Conservation (phyloP, 2,329 filamentous ascomycete genomes). For the Fusarium sp. region DNA sequence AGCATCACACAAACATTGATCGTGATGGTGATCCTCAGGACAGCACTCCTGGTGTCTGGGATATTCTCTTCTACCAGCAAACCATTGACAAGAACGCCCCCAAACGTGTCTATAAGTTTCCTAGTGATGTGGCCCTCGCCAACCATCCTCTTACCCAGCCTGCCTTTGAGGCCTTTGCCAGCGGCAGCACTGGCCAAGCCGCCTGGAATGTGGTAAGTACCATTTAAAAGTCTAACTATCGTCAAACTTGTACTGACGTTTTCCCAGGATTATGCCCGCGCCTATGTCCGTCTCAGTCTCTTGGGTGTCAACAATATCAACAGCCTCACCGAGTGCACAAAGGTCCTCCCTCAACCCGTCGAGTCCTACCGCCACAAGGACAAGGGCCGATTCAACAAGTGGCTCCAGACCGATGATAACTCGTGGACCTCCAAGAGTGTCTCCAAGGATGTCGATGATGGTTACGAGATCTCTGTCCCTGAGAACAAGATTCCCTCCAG, state of each 20-base stretch:
- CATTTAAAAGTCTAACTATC: background rate
- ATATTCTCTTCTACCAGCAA: constrained; percentile 58
- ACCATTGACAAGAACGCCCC: constrained; percentile 45
- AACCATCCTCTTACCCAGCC: constrained; percentile 46
- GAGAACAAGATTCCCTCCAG: constrained; percentile 34
- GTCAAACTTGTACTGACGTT: background rate
- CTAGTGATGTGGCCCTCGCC: constrained; percentile 52
- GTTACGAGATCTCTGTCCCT: constrained; percentile 35
- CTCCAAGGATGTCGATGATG: constrained; percentile 33
- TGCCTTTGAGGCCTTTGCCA: constrained; percentile 51
- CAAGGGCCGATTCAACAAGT: constrained; percentile 36
- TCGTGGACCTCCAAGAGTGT: constrained; percentile 40
- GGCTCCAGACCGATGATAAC: constrained; percentile 40
- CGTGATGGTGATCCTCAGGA: constrained; percentile 58
- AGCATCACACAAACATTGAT: constrained; percentile 53
- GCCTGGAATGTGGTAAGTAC: constrained; percentile 53
- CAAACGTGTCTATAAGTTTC: constrained; percentile 51
- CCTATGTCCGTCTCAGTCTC: constrained; percentile 62
- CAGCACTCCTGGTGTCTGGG: constrained; percentile 61
- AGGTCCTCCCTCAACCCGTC: constrained; percentile 53
- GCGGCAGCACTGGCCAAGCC: constrained; percentile 43
- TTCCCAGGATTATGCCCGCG: constrained; percentile 57
- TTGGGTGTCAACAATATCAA: constrained; percentile 67
- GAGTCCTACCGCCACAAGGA: constrained; percentile 30
- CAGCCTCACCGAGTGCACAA: constrained; percentile 61